A percentile compares a stretch with the other conserved stretches of the same genome.
These are phyloP conservation scores for Dicorynia guianensis DNA, from an alignment of 306 rosid genomes.

Conservation along the genomic window DNA sequence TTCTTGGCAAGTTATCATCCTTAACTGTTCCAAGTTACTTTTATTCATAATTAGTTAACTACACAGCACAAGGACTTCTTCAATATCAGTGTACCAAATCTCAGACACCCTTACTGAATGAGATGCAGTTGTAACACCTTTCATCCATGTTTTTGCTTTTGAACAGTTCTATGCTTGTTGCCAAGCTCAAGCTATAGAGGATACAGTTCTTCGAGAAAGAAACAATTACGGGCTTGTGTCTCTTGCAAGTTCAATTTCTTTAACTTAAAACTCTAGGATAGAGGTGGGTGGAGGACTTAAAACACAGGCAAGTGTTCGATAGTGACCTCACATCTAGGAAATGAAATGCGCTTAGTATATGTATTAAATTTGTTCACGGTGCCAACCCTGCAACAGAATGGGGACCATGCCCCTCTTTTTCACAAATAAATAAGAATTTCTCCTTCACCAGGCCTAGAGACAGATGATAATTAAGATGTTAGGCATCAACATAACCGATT, in stretches of 20 bases:
- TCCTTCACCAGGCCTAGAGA: conserved; percentile 13
- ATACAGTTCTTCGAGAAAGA: conserved; percentile 12
- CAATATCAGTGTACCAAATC: conserved; percentile 6
- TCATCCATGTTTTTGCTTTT: conserved; percentile 33
- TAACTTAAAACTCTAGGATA: conserved; percentile 29
- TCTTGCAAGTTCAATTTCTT: conserved; percentile 16
- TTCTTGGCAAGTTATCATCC: not conserved
- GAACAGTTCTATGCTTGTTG: conserved; percentile 11
- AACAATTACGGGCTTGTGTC: not conserved
- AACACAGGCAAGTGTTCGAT: conserved; percentile 41
- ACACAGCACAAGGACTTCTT: not conserved
- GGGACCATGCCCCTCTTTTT: conserved; percentile 50
- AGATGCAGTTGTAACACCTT: conserved; percentile 29
- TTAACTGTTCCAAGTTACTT: conserved; percentile 5
- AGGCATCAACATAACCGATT: conserved; percentile 15
- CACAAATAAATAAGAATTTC: conserved; percentile 35
- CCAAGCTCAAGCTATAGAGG: conserved; percentile 30
- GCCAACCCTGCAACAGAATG: conserved; percentile 32
- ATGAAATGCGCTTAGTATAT: conserved; percentile 50
- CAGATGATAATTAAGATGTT: conserved; percentile 14
- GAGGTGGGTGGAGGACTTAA: conserved; percentile 42
- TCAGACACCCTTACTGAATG: conserved; percentile 25
- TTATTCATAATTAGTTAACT: not conserved
- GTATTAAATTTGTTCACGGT: conserved; percentile 19
- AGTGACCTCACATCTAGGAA: conserved; percentile 42